Evolutionary conservation across 176 grass and related monocot genomes (phyloP).

Genomic region (Eragrostis nindensis): DNA sequence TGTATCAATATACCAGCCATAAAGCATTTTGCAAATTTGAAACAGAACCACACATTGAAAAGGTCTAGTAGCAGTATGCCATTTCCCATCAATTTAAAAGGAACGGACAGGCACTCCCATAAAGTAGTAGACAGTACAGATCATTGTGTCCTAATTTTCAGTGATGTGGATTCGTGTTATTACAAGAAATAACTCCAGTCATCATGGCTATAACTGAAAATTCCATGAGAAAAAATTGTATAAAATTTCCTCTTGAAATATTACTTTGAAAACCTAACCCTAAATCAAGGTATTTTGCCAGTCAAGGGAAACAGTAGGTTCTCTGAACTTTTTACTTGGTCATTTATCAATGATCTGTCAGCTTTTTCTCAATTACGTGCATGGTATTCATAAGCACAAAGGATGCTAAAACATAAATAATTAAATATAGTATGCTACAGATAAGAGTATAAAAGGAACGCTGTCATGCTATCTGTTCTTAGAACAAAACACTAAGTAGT

Average conservation of each 20-base stretch:
- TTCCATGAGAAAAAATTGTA: not conserved
- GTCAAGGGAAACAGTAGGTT: not conserved
- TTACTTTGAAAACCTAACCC: conserved; percentile 18
- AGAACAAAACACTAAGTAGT: not conserved
- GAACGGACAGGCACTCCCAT: conserved; percentile 3
- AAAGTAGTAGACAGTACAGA: not conserved
- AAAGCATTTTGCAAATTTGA: not conserved
- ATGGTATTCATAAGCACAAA: conserved; percentile 21
- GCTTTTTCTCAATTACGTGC: not conserved
- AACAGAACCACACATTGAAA: conserved; percentile 23
- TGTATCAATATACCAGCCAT: not conserved
- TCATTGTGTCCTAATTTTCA: conserved; percentile 6
- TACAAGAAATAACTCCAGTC: conserved; percentile 7
- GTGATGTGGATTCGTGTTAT: not conserved
- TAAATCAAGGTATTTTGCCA: conserved; percentile 14
- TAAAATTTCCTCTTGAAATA: not conserved
- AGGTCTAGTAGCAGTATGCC: not conserved
- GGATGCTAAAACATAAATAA: not conserved
- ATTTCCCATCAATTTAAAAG: conserved; percentile 22
- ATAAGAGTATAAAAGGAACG: not conserved
- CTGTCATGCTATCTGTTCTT: not conserved
- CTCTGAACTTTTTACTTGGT: not conserved
- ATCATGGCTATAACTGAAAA: conserved; percentile 4
- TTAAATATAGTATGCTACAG: too few relatives aligned
- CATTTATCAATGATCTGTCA: not conserved